Conservation (phyloP, 495 filamentous ascomycete genomes). For the Tetracladium setigerum region DNA sequence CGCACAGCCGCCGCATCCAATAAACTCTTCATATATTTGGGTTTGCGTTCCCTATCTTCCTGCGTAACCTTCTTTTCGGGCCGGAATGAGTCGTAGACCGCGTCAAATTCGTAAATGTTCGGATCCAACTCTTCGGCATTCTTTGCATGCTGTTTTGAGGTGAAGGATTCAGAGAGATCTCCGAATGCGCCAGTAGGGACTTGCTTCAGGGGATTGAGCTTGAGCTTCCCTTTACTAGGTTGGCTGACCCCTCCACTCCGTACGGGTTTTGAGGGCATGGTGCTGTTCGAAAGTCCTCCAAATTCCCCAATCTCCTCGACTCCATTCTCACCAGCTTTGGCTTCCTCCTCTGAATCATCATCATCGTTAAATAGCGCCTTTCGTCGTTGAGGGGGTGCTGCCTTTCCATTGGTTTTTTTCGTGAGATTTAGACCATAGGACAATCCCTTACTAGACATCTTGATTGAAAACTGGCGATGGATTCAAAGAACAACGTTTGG, state of each 20-base stretch:
- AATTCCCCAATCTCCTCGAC: constrained; percentile 24
- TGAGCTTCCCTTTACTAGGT: constrained; percentile 22
- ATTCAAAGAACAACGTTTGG: too few relatives aligned
- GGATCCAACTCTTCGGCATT: constrained; percentile 54
- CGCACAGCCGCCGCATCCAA: constrained; percentile 75
- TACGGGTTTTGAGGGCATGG: constrained; percentile 1
- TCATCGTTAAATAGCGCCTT: constrained; percentile 45
- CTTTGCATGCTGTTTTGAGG: constrained; percentile 46
- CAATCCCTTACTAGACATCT: constrained; percentile 27
- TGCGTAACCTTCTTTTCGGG: constrained; percentile 24
- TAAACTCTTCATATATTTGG: constrained; percentile 78
- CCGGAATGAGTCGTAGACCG: constrained; percentile 59
- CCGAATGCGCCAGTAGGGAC: constrained; percentile 35
- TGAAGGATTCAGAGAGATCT: constrained; percentile 45
- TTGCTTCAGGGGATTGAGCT: constrained; percentile 19
- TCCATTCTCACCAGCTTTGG: constrained; percentile 5
- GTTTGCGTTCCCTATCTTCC: constrained; percentile 43
- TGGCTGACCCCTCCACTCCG: not conserved
- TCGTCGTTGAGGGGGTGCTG: constrained; percentile 28
- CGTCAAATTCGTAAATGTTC: constrained; percentile 71
- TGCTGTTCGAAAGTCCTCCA: constrained; percentile 5
- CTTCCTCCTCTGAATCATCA: constrained; percentile 39
- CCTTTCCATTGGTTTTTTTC: constrained; percentile 30
- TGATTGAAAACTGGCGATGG: not conserved
- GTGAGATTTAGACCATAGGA: constrained; percentile 53